phyloP scores from a whole-genome alignment of 805 yeast genomes.

The Zygosaccharomyces kombuchaensis region DNA sequence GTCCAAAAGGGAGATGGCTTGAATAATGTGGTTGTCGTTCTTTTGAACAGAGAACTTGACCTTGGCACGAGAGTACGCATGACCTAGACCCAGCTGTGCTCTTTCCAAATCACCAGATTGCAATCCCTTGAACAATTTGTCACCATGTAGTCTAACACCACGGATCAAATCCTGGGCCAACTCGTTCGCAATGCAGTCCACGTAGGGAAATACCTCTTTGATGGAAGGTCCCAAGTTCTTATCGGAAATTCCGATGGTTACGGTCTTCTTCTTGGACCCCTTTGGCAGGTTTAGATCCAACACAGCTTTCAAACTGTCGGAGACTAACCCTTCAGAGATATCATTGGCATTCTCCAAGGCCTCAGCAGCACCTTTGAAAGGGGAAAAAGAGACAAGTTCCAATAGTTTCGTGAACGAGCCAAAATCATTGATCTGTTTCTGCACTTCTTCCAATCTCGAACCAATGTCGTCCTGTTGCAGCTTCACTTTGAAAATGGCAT shows the following conservation, averaged over 20 bases:
- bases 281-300: slow-evolving; percentile 88
- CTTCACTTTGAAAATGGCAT: slow-evolving; percentile 90
- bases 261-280: slow-evolving; percentile 55
- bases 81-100: slow-evolving; percentile 98
- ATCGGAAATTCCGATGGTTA: slow-evolving; percentile 85
- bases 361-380: slow-evolving; percentile 99
- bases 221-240: slow-evolving; percentile 94
- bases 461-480: slow-evolving; percentile 94
- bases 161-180: slow-evolving; percentile 91
- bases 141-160: slow-evolving; percentile 89
- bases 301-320: slow-evolving; percentile 84
- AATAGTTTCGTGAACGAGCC: slow-evolving; percentile 86
- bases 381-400: slow-evolving; percentile 92
- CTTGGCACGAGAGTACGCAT: slow-evolving; percentile 97
- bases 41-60: slow-evolving; percentile 98
- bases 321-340: slow-evolving; percentile 92
- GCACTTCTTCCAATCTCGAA: slow-evolving; percentile 88
- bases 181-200: slow-evolving; percentile 88
- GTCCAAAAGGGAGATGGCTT: slow-evolving; percentile 95
- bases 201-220: slow-evolving; percentile 82
- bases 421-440: slow-evolving; percentile 81
- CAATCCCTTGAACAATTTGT: slow-evolving; percentile 82
- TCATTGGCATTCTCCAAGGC: slow-evolving; percentile 98
- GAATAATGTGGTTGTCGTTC: slow-evolving; percentile 98
- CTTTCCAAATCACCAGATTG: slow-evolving; percentile 94